Conservation (phyloP, 306 rosid species). For the Cicer yamashitae region DNA sequence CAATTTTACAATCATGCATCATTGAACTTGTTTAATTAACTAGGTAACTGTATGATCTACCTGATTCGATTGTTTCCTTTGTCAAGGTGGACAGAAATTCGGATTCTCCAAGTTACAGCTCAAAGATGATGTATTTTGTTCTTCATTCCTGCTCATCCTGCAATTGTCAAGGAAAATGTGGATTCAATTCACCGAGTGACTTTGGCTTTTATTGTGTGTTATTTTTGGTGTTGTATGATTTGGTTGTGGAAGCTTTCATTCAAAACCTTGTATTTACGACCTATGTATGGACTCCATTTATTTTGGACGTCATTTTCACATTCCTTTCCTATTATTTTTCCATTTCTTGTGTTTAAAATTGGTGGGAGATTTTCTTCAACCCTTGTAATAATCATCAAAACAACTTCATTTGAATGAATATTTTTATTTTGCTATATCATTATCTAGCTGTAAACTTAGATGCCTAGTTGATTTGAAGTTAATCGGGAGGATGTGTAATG, state of each 20-base stretch:
- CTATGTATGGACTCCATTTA: background rate
- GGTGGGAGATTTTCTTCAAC: background rate
- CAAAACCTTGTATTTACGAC: background rate
- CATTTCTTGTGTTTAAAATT: background rate
- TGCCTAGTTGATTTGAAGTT: background rate
- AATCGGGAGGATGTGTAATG: background rate
- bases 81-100: background rate
- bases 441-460: background rate
- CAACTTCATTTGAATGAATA: slow-evolving; percentile 3
- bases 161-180: background rate
- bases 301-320: background rate
- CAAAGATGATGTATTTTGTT: background rate
- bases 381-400: background rate
- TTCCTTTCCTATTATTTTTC: background rate
- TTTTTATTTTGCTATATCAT: background rate
- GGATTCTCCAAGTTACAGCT: background rate
- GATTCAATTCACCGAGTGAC: background rate
- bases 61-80: background rate
- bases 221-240: background rate
- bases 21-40: background rate
- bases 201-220: background rate
- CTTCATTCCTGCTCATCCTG: background rate
- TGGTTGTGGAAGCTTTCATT: background rate
- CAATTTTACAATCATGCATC: background rate
- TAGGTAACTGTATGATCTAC: background rate